These are phyloP conservation scores for Cutaneotrichosporon sp. DNA, from an alignment of 1,284 basidiomycete species.

Conservation along the genomic window DNA sequence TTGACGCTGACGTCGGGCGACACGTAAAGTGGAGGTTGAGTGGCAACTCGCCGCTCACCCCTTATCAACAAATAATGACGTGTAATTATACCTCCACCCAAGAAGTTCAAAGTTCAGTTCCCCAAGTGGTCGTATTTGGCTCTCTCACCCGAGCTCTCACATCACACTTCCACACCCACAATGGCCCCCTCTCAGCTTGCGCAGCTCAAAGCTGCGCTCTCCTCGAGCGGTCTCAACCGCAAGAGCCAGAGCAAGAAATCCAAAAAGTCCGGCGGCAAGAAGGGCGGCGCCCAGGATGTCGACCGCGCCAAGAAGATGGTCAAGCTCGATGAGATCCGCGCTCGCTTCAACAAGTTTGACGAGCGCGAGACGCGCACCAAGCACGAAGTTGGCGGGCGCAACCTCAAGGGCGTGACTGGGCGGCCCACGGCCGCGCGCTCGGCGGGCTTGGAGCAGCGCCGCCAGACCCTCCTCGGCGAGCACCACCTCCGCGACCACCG, in stretches of 20 bases:
- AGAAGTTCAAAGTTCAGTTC: slow-evolving; percentile 7
- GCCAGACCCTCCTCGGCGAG: slow-evolving; percentile 85
- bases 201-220: slow-evolving; percentile 82
- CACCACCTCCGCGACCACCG: slow-evolving; percentile 69
- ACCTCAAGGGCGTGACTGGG: slow-evolving; percentile 79
- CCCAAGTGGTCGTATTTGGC: slow-evolving; percentile 6
- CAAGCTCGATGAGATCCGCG: slow-evolving; percentile 81
- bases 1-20: not conserved
- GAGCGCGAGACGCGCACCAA: slow-evolving; percentile 80
- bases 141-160: not conserved
- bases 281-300: slow-evolving; percentile 62
- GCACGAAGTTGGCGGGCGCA: slow-evolving; percentile 86
- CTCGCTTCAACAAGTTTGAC: slow-evolving; percentile 90
- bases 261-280: slow-evolving; percentile 61
- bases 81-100: slow-evolving; percentile 2
- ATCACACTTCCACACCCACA: slow-evolving; percentile 3
- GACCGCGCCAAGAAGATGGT: slow-evolving; percentile 75
- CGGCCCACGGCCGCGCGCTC: slow-evolving; percentile 84
- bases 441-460: slow-evolving; percentile 86
- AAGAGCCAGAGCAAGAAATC: slow-evolving; percentile 52
- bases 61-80: not conserved
- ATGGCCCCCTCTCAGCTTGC: slow-evolving; percentile 68
- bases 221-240: slow-evolving; percentile 70
- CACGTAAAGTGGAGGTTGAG: no score
- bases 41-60: not conserved